Evolutionary conservation across 2,329 filamentous ascomycete genomes (phyloP).

Genomic region (Pseudonectria foliicola): DNA sequence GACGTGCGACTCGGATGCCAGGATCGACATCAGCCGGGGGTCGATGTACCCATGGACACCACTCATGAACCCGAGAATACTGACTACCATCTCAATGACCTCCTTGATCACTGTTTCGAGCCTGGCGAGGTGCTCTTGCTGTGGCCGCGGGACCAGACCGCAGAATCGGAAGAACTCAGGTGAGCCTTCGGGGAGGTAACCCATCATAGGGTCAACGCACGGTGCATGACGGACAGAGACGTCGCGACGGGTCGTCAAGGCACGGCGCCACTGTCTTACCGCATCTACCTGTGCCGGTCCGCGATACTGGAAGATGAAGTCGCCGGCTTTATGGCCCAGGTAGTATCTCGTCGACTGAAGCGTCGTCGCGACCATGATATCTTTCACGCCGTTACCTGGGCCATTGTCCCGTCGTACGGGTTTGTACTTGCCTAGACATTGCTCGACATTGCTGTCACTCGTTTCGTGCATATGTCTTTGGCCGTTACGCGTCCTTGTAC

Average conservation of each 20-base stretch:
- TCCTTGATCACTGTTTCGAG: slow-evolving; percentile 6
- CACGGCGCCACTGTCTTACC: neutral
- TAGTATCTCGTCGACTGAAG: slow-evolving; percentile 14
- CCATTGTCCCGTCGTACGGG: slow-evolving; percentile 1
- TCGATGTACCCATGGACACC: neutral
- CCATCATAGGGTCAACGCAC: too few species aligned
- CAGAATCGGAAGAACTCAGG: slow-evolving; percentile 9
- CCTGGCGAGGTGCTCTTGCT: slow-evolving; percentile 10
- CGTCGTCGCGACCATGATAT: slow-evolving; percentile 1
- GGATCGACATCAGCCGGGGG: neutral
- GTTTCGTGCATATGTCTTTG: neutral
- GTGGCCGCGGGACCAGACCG: slow-evolving; percentile 16
- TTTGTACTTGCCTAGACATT: neutral
- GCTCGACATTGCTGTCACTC: neutral
- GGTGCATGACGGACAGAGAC: neutral
- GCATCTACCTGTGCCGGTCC: neutral
- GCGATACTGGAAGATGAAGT: slow-evolving; percentile 22
- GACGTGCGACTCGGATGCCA: neutral
- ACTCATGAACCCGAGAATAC: slow-evolving; percentile 8
- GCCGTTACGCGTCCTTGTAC: neutral
- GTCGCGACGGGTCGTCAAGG: slow-evolving; percentile 2
- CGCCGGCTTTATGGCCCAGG: slow-evolving; percentile 16
- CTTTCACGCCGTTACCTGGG: neutral
- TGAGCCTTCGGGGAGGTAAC: neutral
- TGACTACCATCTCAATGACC: slow-evolving; percentile 10